Conservation (phyloP, 805 yeast genomes). For the Saccharomycopsis schoenii region DNA sequence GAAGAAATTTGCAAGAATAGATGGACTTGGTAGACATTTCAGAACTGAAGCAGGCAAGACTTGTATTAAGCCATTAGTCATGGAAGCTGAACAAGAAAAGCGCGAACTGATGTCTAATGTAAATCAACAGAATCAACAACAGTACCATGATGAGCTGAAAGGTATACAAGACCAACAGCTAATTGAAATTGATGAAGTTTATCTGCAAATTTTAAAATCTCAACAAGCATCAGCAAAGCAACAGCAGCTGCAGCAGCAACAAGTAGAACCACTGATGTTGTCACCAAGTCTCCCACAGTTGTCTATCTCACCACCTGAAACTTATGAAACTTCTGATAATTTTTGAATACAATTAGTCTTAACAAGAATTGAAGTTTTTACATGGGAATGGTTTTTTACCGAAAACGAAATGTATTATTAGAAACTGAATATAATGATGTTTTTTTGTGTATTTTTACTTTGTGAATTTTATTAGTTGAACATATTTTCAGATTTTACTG, state of each 20-base stretch:
- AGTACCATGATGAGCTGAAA: background rate
- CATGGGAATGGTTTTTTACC: background rate
- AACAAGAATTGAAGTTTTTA: no score
- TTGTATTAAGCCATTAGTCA: slow-evolving; percentile 59
- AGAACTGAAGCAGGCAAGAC: slow-evolving; percentile 69
- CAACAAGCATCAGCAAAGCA: background rate
- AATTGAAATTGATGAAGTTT: background rate
- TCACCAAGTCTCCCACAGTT: background rate
- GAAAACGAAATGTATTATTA: background rate
- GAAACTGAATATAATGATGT: background rate
- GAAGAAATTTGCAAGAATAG: slow-evolving; percentile 68
- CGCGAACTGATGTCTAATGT: background rate
- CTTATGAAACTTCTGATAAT: background rate
- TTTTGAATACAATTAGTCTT: background rate
- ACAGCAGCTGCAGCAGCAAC: background rate
- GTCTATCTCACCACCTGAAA: slow-evolving; percentile 1
- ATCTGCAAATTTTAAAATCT: slow-evolving; percentile 6
- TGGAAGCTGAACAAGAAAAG: slow-evolving; percentile 36
- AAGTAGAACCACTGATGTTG: background rate
- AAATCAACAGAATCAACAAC: background rate
- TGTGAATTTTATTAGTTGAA: background rate
- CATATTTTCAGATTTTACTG: slow-evolving; percentile 4
- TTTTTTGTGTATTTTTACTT: slow-evolving; percentile 7
- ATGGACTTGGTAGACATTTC: slow-evolving; percentile 71
- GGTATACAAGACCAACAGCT: background rate